Base-by-base conservation (phyloP, 2,329 filamentous ascomycete genomes). In the Trichophyton benhamiae region DNA sequence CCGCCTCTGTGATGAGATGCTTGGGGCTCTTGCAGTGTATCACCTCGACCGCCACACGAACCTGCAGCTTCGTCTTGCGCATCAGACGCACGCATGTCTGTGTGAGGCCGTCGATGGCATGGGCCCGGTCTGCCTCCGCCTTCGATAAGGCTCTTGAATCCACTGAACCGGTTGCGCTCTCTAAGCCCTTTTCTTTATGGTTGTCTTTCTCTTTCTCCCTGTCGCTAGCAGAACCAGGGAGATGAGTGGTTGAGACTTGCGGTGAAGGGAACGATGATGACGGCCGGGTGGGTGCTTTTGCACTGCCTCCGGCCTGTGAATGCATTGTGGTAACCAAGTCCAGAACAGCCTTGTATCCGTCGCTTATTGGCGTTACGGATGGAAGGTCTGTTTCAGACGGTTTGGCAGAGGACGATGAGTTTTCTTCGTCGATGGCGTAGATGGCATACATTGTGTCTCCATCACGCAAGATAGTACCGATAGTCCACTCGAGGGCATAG, bases 21-120 rank as follows among this genome's bases (percentile, higher is more conserved):
- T 94, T 92, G 3, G 94, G 91, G 70, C 89, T 96, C 80, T 96
- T 97, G 85, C 94, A 97, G 75, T 97, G 94, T 66, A 99, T 87
- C 30, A 97, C 92, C 75, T 99, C 94, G 38, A 99, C 87, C 58
- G 96, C 90, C 57, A 96, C 88, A 62, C 91, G 85, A 57, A 96
- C 91, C 72, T 99, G 92, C 62, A 99, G 79, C 65, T 88, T 84
- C 0, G 94, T 99, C 80, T 95, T 96, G 63, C 92, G 83, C 63
- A 99, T 76, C 53, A 97, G 78, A 66, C 87, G 88, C n/a, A 94
- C 83, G 60, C 95, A 89, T 38, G 87, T 84, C 61, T 92, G 84
- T 0, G 89, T 91, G 63, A 99, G 91, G 62, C 87, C 84, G 65
- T 90, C 84, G n/a, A 92, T 84, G 0, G 91, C 91, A 67, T 85